Evolutionary conservation across 345 rosid species (phyloP).

Genomic region (Leavenworthia alabamica): DNA sequence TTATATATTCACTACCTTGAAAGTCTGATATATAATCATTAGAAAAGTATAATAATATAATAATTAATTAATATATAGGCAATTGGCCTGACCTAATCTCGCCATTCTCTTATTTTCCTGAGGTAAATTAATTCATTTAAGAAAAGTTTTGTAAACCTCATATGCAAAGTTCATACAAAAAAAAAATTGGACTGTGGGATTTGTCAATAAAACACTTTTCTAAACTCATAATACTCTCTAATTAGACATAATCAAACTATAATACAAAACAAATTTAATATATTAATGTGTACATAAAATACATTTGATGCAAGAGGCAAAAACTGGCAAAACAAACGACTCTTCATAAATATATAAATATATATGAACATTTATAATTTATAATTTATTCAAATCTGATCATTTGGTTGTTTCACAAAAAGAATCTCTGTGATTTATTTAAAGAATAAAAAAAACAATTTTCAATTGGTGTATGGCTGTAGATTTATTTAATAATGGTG

Average conservation of each 20-base stretch:
- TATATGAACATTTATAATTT: background rate
- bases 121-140: too few species aligned
- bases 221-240: background rate
- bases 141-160: too few species aligned
- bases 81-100: too few species aligned
- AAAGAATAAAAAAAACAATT: background rate
- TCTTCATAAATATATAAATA: background rate
- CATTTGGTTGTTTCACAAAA: background rate
- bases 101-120: too few species aligned
- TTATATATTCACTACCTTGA: background rate
- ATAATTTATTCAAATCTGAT: background rate
- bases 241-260: background rate
- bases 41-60: background rate
- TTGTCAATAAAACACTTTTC: background rate
- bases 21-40: background rate
- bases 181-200: too few species aligned
- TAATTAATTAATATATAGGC: background rate
- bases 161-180: too few species aligned
- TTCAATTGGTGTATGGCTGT: slow-evolving; percentile 17
- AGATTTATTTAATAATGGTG: background rate
- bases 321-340: background rate
- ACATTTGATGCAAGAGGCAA: background rate
- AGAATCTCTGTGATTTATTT: background rate
- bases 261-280: background rate
- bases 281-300: background rate